Evolutionary conservation across 345 rosid species (phyloP).

Genomic region (Aethionema arabicum): DNA sequence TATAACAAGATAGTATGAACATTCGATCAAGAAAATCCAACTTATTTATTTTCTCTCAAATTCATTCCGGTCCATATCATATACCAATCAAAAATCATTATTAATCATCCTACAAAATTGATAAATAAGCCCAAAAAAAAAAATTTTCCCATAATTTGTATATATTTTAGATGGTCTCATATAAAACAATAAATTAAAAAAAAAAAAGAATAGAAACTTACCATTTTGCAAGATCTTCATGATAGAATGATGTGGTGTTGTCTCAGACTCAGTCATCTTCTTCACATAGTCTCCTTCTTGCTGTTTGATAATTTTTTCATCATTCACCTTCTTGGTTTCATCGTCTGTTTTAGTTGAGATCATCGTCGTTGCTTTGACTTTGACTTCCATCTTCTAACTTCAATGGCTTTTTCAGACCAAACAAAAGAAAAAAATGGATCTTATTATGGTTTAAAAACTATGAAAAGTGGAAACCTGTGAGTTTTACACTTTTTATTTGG

Average conservation of each 20-base stretch:
- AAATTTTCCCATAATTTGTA: no score
- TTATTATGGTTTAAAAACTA: constrained; percentile 4
- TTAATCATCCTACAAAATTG: not conserved
- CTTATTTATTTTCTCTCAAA: no score
- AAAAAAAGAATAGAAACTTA: constrained; percentile 11
- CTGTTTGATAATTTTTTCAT: constrained; percentile 4
- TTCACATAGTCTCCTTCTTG: constrained; percentile 13
- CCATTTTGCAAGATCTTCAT: constrained; percentile 18
- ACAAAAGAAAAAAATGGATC: constrained; percentile 21
- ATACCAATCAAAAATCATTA: no score
- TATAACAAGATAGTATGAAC: no score
- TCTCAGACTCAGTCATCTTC: constrained; percentile 21
- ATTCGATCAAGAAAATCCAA: no score
- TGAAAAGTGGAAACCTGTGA: constrained; percentile 25
- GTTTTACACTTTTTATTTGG: constrained; percentile 11
- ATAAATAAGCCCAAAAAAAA: no score
- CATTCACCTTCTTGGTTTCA: constrained; percentile 26
- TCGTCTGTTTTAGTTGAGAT: constrained; percentile 22
- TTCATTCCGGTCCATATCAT: no score
- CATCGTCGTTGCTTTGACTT: constrained; percentile 30
- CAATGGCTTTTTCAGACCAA: constrained; percentile 25
- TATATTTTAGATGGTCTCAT: no score
- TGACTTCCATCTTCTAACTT: constrained; percentile 17
- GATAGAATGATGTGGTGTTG: not conserved
- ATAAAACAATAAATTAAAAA: not conserved